Evolutionary conservation across 2,329 filamentous ascomycete genomes (phyloP), one percentile per base, ranked within the genome.

Genomic region (Didymosphaeria variabile): DNA sequence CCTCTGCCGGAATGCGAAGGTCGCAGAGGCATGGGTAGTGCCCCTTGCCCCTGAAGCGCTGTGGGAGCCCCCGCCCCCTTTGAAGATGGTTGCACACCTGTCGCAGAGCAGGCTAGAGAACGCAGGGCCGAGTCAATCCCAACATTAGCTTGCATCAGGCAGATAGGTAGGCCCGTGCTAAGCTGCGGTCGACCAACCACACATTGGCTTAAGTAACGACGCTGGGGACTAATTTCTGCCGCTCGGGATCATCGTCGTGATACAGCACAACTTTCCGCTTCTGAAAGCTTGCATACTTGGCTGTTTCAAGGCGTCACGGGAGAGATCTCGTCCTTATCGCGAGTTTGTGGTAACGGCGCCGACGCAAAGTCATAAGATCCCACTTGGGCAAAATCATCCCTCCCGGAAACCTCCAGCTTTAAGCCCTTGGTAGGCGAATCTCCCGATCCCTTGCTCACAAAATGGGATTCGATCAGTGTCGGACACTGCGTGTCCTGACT

Each of bases 401-500:
- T 23, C n/a, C 8, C 17, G 1, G 15, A 32, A 32, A 2, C 29
- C 17, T 32, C 29, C 10, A 34, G 12, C 17, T n/a, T 38, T 32
- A 52, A 38, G 21, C 5, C 23, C n/a, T 52, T 52, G 2, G 49
- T 6, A 7, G 32, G 49, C 10, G 49, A 52, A 1, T 17, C 49
- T 15, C 19, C 49, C 6, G 49, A 13, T 10, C n/a, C 31, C 17
- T 51, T 31, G 6, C 32, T 26, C 4, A 17, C 17, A 17, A n/a
- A 52, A 2, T 23, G n/a, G 5, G 40, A 45, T 13, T 9, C 52
- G 9, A 55, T 26, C 23, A 46, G 29, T 7, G 52, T 55, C 15
- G 36, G 19, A 44, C 21, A 54, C 2, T 54, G 36, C 15, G 51
- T 44, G 12, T 44, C 52, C 15, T 55, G 38, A 12, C 40, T 46